phyloP scores from a whole-genome alignment of 306 rosid genomes.

The Inga laurina region DNA sequence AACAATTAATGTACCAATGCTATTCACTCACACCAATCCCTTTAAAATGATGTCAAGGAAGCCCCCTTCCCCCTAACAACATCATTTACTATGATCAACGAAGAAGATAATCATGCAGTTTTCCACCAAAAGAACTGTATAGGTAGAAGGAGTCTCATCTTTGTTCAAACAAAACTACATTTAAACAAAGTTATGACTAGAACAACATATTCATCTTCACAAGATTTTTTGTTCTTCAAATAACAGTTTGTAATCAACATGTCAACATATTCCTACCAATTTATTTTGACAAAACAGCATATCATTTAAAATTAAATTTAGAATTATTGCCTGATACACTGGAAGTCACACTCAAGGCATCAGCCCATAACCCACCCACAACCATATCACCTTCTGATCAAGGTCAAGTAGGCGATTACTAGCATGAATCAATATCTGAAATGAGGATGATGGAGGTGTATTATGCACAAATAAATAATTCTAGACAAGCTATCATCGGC shows the following conservation, averaged over 20 bases:
- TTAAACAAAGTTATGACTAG: not conserved
- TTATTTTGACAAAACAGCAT: not conserved
- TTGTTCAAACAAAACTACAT: constrained; percentile 6
- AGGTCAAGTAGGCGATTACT: not conserved
- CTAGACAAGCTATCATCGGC: not conserved
- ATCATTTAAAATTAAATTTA: constrained; percentile 6
- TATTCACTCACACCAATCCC: not conserved
- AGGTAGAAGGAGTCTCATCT: not conserved
- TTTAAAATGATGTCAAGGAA: constrained; percentile 1
- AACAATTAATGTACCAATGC: not conserved
- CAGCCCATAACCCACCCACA: not conserved
- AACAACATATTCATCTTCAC: not conserved
- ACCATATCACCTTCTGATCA: not conserved
- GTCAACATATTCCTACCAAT: not conserved
- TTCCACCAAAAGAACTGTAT: not conserved
- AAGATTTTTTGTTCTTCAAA: not conserved
- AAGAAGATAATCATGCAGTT: not conserved
- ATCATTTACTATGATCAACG: constrained; percentile 1
- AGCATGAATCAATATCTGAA: not conserved
- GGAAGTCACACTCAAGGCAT: not conserved
- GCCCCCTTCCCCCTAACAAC: not conserved
- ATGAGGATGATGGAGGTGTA: not conserved
- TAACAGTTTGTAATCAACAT: not conserved
- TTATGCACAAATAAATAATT: not conserved
- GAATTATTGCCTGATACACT: not conserved